Conservation (phyloP, 805 yeast species). For the Allodekkera sacchari region DNA sequence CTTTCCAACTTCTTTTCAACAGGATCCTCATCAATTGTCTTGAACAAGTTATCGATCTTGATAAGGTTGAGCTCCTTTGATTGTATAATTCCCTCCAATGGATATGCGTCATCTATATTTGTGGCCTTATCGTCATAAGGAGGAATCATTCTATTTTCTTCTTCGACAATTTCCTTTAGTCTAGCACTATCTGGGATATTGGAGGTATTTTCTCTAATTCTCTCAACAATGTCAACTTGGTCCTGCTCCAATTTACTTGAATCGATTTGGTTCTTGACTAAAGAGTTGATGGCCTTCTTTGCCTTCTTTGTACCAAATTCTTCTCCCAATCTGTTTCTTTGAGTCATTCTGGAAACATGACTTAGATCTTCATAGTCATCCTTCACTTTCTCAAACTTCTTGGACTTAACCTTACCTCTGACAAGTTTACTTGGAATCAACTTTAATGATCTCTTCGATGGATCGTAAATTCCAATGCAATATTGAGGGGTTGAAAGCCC, state of each 20-base stretch:
- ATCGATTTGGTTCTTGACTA: conserved; percentile 80
- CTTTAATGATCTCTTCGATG: conserved; percentile 52
- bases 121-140: conserved; percentile 70
- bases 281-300: conserved; percentile 75
- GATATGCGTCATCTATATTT: conserved; percentile 74
- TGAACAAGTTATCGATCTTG: conserved; percentile 51
- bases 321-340: conserved; percentile 84
- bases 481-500: conserved; percentile 32
- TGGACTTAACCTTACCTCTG: conserved; percentile 30
- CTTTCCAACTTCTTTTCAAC: conserved; percentile 29
- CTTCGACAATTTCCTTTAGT: conserved; percentile 46
- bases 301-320: conserved; percentile 97
- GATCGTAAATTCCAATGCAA: conserved; percentile 73
- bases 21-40: conserved; percentile 31
- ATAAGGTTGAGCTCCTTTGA: conserved; percentile 53
- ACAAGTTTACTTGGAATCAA: conserved; percentile 29
- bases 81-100: conserved; percentile 64
- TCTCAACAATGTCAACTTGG: conserved; percentile 76
- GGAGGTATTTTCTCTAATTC: conserved; percentile 61
- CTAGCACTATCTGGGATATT: conserved; percentile 66
- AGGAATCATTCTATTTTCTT: conserved; percentile 79
- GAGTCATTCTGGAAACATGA: conserved; percentile 18
- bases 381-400: conserved; percentile 4
- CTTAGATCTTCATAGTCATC: conserved; percentile 5
- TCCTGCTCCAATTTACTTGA: conserved; percentile 61